These are phyloP conservation scores for Trichoderma atroviride DNA, from an alignment of 2,329 filamentous ascomycete genomes.

Conservation along the genomic window DNA sequence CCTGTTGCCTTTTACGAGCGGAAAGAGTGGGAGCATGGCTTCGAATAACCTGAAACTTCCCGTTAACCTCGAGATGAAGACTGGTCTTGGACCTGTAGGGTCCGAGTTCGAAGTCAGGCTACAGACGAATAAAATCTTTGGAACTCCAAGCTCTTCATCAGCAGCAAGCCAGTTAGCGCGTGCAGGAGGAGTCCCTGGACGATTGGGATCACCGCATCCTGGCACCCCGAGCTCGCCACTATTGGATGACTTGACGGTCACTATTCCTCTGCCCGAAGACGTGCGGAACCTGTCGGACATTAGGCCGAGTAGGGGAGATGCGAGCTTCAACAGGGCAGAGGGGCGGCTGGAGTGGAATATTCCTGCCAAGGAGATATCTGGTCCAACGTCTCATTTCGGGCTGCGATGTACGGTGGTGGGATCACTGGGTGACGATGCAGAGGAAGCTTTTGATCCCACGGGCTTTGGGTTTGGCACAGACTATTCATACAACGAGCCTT, in stretches of 20 bases:
- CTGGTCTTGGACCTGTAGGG: slow-evolving; percentile 72
- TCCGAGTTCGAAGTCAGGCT: slow-evolving; percentile 88
- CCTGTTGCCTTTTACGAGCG: slow-evolving; percentile 71
- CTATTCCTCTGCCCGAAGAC: slow-evolving; percentile 74
- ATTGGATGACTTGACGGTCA: slow-evolving; percentile 77
- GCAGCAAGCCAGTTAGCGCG: slow-evolving; percentile 45
- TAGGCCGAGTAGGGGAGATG: slow-evolving; percentile 79
- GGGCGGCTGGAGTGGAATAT: slow-evolving; percentile 81
- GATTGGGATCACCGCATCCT: slow-evolving; percentile 47
- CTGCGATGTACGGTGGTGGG: slow-evolving; percentile 82
- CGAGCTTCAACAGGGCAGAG: slow-evolving; percentile 75
- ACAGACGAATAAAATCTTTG: slow-evolving; percentile 68
- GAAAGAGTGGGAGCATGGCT: slow-evolving; percentile 57
- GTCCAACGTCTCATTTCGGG: slow-evolving; percentile 68
- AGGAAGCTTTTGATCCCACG: slow-evolving; percentile 52
- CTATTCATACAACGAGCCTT: slow-evolving; percentile 59
- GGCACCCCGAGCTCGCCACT: slow-evolving; percentile 61
- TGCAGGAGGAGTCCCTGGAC: slow-evolving; percentile 47
- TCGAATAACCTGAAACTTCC: slow-evolving; percentile 76
- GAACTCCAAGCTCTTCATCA: slow-evolving; percentile 41
- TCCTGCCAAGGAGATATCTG: slow-evolving; percentile 72
- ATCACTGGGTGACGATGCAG: slow-evolving; percentile 52
- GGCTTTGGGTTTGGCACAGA: slow-evolving; percentile 56
- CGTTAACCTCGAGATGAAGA: slow-evolving; percentile 78
- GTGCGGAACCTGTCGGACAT: slow-evolving; percentile 85